Percentiles rank a stretch among this genome's conserved stretches.
Evolutionary conservation across 805 yeast species (phyloP).

Genomic region (Wickerhamomyces chaumierensis): DNA sequence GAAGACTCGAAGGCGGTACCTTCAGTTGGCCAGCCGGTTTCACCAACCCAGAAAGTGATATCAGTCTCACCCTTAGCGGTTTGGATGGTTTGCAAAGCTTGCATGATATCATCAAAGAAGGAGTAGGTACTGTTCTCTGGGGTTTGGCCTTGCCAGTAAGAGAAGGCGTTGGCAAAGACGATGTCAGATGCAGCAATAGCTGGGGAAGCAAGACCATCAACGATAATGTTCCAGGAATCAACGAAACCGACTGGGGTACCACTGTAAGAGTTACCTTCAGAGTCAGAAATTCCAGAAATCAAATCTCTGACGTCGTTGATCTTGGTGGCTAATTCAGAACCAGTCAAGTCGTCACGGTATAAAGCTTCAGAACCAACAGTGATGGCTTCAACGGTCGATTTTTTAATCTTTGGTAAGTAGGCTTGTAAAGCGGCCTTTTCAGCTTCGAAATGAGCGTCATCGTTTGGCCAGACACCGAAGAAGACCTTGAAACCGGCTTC

Average conservation of each 20-base stretch:
- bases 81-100: conserved; percentile 85
- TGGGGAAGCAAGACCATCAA: conserved; percentile 60
- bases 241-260: conserved; percentile 80
- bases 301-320: conserved; percentile 54
- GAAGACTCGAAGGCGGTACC: conserved; percentile 66
- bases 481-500: conserved; percentile 63
- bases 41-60: conserved; percentile 90
- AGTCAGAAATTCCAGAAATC: conserved; percentile 54
- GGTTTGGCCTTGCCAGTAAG: conserved; percentile 98
- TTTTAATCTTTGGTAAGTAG: conserved; percentile 65
- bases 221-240: conserved; percentile 90
- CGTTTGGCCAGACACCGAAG: conserved; percentile 92
- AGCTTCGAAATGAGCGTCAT: conserved; percentile 59
- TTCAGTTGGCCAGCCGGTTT: conserved; percentile 93
- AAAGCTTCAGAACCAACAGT: conserved; percentile 94
- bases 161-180: conserved; percentile 89
- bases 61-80: conserved; percentile 77
- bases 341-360: conserved; percentile 80
- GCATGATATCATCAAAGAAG: conserved; percentile 95
- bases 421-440: conserved; percentile 63
- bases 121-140: conserved; percentile 76
- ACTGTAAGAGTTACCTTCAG: conserved; percentile 67
- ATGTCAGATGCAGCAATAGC: conserved; percentile 78
- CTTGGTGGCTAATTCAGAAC: conserved; percentile 56
- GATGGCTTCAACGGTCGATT: conserved; percentile 59